These are phyloP conservation scores for Pythium dissimile DNA, from an alignment of 352 stramenopile species.

Conservation along the genomic window DNA sequence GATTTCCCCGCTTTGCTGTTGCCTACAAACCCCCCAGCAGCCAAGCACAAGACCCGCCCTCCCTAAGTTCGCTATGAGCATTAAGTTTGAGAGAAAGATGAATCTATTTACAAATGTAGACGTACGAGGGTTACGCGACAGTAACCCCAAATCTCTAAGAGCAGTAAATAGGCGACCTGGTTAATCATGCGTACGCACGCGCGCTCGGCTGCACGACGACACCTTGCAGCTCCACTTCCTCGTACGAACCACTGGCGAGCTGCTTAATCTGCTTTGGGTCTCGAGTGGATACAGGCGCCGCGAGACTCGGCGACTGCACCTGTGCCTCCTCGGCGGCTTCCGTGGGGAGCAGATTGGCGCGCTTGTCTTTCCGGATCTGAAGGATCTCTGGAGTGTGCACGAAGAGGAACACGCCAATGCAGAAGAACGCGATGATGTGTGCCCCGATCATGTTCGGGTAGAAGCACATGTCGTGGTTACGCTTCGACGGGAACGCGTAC, in stretches of 20 bases:
- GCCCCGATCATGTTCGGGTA: constrained; percentile 73
- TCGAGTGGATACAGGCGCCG: constrained; percentile 12
- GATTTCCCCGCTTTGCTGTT: neutral
- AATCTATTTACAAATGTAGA: constrained; percentile 28
- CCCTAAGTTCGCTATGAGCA: constrained; percentile 16
- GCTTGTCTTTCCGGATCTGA: constrained; percentile 13
- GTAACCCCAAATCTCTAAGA: neutral
- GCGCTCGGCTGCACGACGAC: constrained; percentile 7
- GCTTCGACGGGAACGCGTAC: constrained; percentile 64
- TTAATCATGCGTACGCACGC: constrained; percentile 16
- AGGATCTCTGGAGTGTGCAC: constrained; percentile 72
- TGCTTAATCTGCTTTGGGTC: constrained; percentile 25
- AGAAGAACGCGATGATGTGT: constrained; percentile 79
- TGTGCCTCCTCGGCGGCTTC: neutral
- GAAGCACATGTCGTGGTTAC: constrained; percentile 74
- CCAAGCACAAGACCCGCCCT: constrained; percentile 1
- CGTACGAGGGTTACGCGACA: constrained; percentile 6
- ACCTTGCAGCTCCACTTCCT: constrained; percentile 19
- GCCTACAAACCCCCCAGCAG: constrained; percentile 6
- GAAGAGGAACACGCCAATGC: constrained; percentile 78
- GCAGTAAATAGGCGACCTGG: neutral
- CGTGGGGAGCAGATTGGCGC: constrained; percentile 7
- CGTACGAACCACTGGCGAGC: constrained; percentile 25
- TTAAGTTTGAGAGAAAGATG: constrained; percentile 4
- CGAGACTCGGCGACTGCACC: neutral